Evolutionary conservation across 306 rosid species (phyloP).

Genomic region (Citrullus amarus): DNA sequence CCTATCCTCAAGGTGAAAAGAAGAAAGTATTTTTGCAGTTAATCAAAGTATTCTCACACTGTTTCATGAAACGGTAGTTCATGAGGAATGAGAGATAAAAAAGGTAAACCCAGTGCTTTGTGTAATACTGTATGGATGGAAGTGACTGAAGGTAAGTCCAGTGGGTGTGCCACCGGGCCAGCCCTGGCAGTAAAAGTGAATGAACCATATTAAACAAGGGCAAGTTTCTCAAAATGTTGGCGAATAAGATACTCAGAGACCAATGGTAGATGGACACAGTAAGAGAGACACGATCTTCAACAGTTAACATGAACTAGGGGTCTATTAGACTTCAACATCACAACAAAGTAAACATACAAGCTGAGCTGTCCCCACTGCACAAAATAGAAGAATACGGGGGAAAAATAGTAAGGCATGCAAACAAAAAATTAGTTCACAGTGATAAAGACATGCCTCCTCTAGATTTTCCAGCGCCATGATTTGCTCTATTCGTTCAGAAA

Average conservation of each 20-base stretch:
- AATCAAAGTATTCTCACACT: background rate
- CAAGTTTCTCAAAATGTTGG: background rate
- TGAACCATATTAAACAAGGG: background rate
- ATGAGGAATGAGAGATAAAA: background rate
- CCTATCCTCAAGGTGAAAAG: background rate
- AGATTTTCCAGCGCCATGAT: slow-evolving; percentile 92
- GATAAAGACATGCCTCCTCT: slow-evolving; percentile 54
- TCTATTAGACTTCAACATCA: background rate
- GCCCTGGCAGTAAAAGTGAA: background rate
- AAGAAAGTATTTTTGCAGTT: background rate
- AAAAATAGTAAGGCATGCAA: background rate
- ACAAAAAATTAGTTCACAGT: background rate
- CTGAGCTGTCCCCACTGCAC: background rate
- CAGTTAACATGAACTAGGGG: background rate
- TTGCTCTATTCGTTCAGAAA: slow-evolving; percentile 81
- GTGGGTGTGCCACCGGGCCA: background rate
- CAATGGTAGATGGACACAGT: background rate
- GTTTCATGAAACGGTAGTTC: background rate
- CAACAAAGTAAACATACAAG: background rate
- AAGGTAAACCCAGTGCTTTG: background rate
- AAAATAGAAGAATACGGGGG: background rate
- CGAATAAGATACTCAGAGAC: background rate
- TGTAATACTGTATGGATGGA: background rate
- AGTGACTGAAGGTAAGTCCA: background rate
- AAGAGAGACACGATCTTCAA: background rate